These are phyloP conservation scores for Cryptococcus wingfieldii DNA, from an alignment of 1,284 basidiomycete genomes.

Conservation along the genomic window DNA sequence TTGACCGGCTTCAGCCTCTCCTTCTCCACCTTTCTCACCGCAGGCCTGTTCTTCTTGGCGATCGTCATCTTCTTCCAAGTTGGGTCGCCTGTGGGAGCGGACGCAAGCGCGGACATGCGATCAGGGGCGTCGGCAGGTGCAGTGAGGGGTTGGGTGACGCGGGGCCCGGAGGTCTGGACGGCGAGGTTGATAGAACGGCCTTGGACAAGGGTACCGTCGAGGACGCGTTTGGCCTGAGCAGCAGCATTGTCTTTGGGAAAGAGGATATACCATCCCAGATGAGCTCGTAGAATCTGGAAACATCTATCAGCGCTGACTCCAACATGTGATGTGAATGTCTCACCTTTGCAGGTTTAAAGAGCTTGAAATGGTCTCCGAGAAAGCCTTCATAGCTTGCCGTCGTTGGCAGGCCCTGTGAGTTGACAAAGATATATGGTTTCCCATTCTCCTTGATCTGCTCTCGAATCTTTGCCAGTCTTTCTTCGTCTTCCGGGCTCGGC, in stretches of 20 bases:
- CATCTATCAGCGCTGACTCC: not conserved
- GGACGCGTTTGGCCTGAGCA: constrained; percentile 24
- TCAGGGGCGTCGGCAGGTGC: not conserved
- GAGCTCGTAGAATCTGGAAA: constrained; percentile 26
- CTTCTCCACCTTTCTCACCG: constrained; percentile 5
- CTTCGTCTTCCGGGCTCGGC: constrained; percentile 28
- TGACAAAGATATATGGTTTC: constrained; percentile 38
- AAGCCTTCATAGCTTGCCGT: constrained; percentile 21
- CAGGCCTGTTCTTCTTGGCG: constrained; percentile 29
- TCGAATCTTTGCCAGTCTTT: constrained; percentile 26
- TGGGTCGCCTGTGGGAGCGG: constrained; percentile 15
- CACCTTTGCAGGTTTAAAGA: constrained; percentile 40
- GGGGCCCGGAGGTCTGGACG: constrained; percentile 19
- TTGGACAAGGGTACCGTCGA: constrained; percentile 35
- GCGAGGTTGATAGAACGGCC: constrained; percentile 29
- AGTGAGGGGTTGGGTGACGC: not conserved
- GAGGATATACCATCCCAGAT: constrained; percentile 44
- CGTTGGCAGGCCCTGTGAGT: constrained; percentile 28
- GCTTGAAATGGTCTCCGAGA: constrained; percentile 41
- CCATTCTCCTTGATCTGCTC: constrained; percentile 33
- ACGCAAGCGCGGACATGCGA: too few species aligned
- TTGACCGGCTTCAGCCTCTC: not conserved
- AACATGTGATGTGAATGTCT: constrained; percentile 1
- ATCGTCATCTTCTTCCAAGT: constrained; percentile 38
- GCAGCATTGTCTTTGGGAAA: constrained; percentile 35